phyloP scores from a whole-genome alignment of 106 monocot genomes.

The Acorus calamus region DNA sequence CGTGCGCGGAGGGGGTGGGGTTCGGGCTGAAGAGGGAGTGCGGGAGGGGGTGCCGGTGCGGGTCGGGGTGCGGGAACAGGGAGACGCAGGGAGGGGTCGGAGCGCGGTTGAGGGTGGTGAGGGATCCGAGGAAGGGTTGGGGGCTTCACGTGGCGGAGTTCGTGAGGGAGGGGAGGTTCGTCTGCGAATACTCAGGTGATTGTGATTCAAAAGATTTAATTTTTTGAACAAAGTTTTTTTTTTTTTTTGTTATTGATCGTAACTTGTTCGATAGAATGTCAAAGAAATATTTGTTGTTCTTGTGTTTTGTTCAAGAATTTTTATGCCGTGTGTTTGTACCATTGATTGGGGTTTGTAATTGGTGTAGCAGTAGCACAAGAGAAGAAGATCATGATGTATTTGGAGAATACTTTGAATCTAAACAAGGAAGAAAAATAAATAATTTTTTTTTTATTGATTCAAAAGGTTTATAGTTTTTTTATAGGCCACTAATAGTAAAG shows the following conservation, averaged over 20 bases:
- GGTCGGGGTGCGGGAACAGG: constrained; percentile 32
- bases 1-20: constrained; percentile 1
- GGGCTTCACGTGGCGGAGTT: constrained; percentile 45
- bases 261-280: constrained; percentile 3
- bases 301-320: too few species aligned
- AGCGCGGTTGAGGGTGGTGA: constrained; percentile 32
- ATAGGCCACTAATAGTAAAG: too few species aligned
- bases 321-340: too few species aligned
- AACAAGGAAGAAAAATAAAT: too few species aligned
- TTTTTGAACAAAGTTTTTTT: not conserved
- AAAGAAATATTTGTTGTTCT: too few species aligned
- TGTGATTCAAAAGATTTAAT: not conserved
- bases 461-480: too few species aligned
- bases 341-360: too few species aligned
- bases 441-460: too few species aligned
- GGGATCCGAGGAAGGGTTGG: constrained; percentile 46
- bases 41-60: constrained; percentile 34
- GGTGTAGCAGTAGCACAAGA: too few species aligned
- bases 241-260: constrained; percentile 9
- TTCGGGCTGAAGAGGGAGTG: constrained; percentile 30
- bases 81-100: constrained; percentile 40
- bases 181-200: constrained; percentile 65
- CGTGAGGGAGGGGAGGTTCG: constrained; percentile 28
- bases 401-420: too few species aligned
- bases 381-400: too few species aligned